Evolutionary conservation across 164 flowering plant genomes (phyloP).

Genomic region (Magnolia officinalis): DNA sequence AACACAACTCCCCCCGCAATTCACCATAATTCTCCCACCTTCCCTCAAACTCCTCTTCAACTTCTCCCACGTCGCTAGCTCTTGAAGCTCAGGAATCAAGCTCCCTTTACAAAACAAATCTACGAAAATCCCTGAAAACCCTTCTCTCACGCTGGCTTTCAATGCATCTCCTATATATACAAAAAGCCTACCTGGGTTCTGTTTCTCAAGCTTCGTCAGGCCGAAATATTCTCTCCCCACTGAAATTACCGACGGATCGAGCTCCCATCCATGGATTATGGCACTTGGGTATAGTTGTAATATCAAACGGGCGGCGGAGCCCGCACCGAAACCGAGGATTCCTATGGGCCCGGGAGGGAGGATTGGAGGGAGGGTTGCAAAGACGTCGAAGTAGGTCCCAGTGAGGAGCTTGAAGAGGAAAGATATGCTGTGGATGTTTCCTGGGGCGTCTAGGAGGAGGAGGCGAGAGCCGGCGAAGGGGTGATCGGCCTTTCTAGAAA

Average conservation of each 20-base stretch:
- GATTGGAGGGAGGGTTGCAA: slow-evolving; percentile 76
- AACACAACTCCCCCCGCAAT: slow-evolving; percentile 91
- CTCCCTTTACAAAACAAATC: slow-evolving; percentile 58
- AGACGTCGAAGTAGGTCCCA: slow-evolving; percentile 72
- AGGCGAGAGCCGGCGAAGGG: slow-evolving; percentile 80
- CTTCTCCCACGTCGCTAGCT: slow-evolving; percentile 45
- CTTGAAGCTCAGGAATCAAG: slow-evolving; percentile 60
- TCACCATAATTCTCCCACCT: slow-evolving; percentile 92
- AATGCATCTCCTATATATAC: slow-evolving; percentile 67
- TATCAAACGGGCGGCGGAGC: slow-evolving; percentile 65
- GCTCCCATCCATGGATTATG: slow-evolving; percentile 76
- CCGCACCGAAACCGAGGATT: slow-evolving; percentile 88
- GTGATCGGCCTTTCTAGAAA: slow-evolving; percentile 72
- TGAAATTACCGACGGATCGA: slow-evolving; percentile 71
- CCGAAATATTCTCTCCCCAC: slow-evolving; percentile 79
- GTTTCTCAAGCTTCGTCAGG: slow-evolving; percentile 46
- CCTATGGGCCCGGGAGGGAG: slow-evolving; percentile 77
- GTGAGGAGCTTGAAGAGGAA: slow-evolving; percentile 53
- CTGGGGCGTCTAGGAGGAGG: slow-evolving; percentile 83
- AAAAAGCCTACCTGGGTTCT: slow-evolving; percentile 47
- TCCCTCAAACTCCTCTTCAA: slow-evolving; percentile 52
- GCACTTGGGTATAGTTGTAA: slow-evolving; percentile 55
- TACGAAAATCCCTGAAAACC: slow-evolving; percentile 57
- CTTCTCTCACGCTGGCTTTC: slow-evolving; percentile 41
- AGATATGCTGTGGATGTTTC: slow-evolving; percentile 86